Evolutionary conservation across 179 eudicot genomes (phyloP), one percentile per base, ranked within the genome.

Genomic region (Silene coronaria): DNA sequence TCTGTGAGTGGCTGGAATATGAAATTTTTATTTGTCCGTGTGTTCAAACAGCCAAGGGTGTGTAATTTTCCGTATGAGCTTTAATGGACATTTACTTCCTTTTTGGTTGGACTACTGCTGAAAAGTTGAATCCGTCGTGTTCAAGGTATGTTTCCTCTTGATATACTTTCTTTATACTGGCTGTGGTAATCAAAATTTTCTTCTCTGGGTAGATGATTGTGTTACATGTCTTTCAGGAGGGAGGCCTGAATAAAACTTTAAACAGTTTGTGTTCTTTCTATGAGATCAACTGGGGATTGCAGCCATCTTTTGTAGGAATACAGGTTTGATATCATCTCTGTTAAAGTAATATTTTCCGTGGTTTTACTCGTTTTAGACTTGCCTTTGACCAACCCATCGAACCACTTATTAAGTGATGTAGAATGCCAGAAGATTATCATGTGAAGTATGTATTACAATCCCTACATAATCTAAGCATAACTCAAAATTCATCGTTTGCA

Each of bases 141-240:
- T 66, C 36, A 74, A 45, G 36, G 75, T 68, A 66, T 70, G 79
- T 45, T 74, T 22, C 67, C 69, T 72, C 68, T 9, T 59, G 51
- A 59, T 48, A 4, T 58, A 13, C 59, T 23, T 72, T 75, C 2
- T 21, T 55, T 5, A 30, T 34, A 2, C 10, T 71, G 27, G 38
- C 26, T 71, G 24, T n/a, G 5, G 11, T 36, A 19, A 76, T 68
- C 48, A 65, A 27, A 70, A 24, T 26, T 28, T 36, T 36, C 36
- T 51, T 34, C 22, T 70, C 22, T 71, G 34, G 26, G 51, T 66
- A n/a, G 34, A 60, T 27, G 70, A 72, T 76, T 36, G 22, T 45
- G 24, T 62, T 72, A n/a, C 12, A 58, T 42, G 17, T 46, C 28
- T 71, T 66, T 63, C 66, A 68, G 68, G 78, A 23, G 19, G 75